Base-by-base conservation (phyloP, 495 filamentous ascomycete species). In the Hypoxylon rickii region DNA sequence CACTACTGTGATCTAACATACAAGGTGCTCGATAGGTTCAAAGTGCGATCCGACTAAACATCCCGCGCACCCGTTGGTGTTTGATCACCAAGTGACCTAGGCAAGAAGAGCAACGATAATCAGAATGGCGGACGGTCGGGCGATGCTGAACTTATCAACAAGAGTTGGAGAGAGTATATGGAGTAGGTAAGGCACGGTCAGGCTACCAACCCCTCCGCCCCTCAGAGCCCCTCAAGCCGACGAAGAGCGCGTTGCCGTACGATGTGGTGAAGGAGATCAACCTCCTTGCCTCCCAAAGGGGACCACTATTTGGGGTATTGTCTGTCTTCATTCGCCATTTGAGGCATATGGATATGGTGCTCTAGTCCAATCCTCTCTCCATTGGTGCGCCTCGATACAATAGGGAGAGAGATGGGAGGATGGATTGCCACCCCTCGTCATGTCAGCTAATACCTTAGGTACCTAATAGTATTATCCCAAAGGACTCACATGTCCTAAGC, bases 401-500 rank as follows among this genome's bases (percentile, higher is more conserved):
- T 56, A 43, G 45, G 50, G 45, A 40, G 57, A 37, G 24, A 18
- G 29, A 43, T 44, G 29, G 26, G 37, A 31, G 20, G 29, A 56
- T 51, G 47, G 51, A 48, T 57, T 42, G 51, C 47, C 52, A 62
- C 55, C 32, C 22, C 20, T 4, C 41, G 15, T 58, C 42, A 46
- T 13, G 32, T 49, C 48, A 36, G 52, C 38, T 53, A 52, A 16
- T n/a, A n/a, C n/a, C n/a, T n/a, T n/a, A n/a, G n/a, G n/a, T n/a
- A n/a, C n/a, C n/a, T n/a, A n/a, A n/a, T n/a, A n/a, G n/a, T n/a
- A n/a, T n/a, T n/a, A n/a, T n/a, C n/a, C 47, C 45, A 31, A 52
- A 20, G 42, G 34, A 29, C 34, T 62, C 58, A 62, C 52, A 53
- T 57, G 52, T 51, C 52, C 47, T 32, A 49, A 52, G 52, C 48